phyloP scores from a whole-genome alignment of 2,329 filamentous ascomycete genomes.

The Aspergillus fumigatiaffinis region DNA sequence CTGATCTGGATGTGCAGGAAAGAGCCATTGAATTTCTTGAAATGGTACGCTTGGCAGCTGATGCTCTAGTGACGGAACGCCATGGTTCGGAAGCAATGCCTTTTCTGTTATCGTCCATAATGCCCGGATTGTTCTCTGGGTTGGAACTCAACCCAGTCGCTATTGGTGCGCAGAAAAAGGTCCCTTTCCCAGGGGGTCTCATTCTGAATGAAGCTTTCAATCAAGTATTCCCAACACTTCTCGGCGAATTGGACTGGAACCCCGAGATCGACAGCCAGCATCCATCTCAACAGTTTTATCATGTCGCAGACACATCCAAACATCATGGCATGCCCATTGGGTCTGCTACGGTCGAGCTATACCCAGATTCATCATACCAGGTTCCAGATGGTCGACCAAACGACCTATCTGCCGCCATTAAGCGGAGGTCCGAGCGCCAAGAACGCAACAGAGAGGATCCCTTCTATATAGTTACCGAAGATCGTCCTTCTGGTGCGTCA shows the following conservation, averaged over 20 bases:
- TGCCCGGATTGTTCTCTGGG: constrained; percentile 80
- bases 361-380: constrained; percentile 36
- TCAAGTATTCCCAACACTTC: constrained; percentile 62
- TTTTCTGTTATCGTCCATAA: constrained; percentile 80
- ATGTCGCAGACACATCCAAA: constrained; percentile 25
- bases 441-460: constrained; percentile 90
- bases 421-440: constrained; percentile 69
- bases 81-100: constrained; percentile 58
- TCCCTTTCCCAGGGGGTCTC: constrained; percentile 71
- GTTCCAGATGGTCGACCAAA: constrained; percentile 46
- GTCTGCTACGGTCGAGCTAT: constrained; percentile 14
- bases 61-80: constrained; percentile 54
- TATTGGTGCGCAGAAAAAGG: constrained; percentile 74
- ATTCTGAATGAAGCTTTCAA: constrained; percentile 83
- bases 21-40: constrained; percentile 90
- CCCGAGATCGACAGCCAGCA: constrained; percentile 47
- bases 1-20: constrained; percentile 90
- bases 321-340: constrained; percentile 20
- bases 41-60: constrained; percentile 77
- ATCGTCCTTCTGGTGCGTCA: constrained; percentile 54
- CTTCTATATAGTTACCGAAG: constrained; percentile 73
- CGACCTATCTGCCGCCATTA: constrained; percentile 69
- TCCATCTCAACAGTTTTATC: constrained; percentile 37
- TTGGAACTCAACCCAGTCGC: constrained; percentile 92
- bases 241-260: constrained; percentile 52